phyloP scores from a whole-genome alignment of 202 grass and related monocot species.

The Saccharum hybrid region DNA sequence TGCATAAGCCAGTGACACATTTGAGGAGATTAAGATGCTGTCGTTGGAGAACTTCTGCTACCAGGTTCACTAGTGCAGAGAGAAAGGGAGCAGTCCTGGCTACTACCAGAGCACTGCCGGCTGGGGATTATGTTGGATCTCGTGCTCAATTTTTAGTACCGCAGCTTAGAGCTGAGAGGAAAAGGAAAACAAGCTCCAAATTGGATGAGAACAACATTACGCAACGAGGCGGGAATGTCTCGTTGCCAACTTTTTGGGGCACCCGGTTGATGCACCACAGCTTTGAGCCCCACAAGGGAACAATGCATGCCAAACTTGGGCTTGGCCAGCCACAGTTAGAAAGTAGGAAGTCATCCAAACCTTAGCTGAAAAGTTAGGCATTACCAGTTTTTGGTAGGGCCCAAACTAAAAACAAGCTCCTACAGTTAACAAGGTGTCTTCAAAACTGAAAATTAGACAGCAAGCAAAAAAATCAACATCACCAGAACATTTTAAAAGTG shows the following conservation, averaged over 20 bases:
- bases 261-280: background rate
- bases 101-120: background rate
- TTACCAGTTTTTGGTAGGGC: background rate
- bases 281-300: background rate
- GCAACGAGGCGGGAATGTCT: background rate
- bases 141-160: background rate
- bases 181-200: background rate
- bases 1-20: background rate
- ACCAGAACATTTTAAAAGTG: background rate
- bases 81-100: background rate
- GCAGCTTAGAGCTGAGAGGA: background rate
- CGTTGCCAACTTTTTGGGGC: background rate
- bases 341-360: background rate
- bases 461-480: background rate
- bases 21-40: background rate
- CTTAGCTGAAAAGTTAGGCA: background rate
- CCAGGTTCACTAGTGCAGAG: background rate
- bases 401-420: background rate
- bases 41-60: background rate
- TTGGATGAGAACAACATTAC: background rate
- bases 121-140: background rate
- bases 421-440: background rate
- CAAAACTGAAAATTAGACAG: background rate
- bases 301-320: background rate
- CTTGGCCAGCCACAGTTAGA: background rate